Evolutionary conservation across 176 grass and related monocot species (phyloP).

Genomic region (Oryza nivara): DNA sequence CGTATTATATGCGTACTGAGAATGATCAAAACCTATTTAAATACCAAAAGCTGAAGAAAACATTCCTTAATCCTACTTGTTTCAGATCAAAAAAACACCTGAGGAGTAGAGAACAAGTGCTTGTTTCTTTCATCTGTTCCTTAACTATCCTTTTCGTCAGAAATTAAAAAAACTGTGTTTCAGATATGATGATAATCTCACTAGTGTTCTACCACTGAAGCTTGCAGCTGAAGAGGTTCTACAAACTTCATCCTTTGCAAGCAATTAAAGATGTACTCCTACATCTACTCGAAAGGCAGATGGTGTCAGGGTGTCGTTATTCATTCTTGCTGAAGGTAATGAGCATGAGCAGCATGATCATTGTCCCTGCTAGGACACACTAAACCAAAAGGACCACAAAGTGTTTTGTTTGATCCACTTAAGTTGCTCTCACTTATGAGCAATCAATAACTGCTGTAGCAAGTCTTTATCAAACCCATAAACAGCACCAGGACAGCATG

Average conservation of each 20-base stretch:
- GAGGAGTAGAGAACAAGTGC: slow-evolving; percentile 13
- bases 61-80: not conserved
- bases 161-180: not conserved
- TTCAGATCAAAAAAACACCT: not conserved
- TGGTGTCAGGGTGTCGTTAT: not conserved
- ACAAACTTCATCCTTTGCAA: not conserved
- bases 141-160: not conserved
- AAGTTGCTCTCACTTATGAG: slow-evolving; percentile 16
- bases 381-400: slow-evolving; percentile 13
- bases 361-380: not conserved
- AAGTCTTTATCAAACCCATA: slow-evolving; percentile 29
- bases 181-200: slow-evolving; percentile 1
- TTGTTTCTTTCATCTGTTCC: slow-evolving; percentile 11
- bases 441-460: slow-evolving; percentile 3
- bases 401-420: slow-evolving; percentile 33
- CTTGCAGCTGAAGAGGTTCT: not conserved
- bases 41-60: not conserved
- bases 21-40: not conserved
- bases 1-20: not conserved
- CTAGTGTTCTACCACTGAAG: not conserved
- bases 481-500: slow-evolving; percentile 20
- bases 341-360: slow-evolving; percentile 21
- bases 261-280: not conserved
- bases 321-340: not conserved
- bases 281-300: not conserved